phyloP scores from a whole-genome alignment of 148 eudicot genomes.

The Rhododendron ferrugineum region DNA sequence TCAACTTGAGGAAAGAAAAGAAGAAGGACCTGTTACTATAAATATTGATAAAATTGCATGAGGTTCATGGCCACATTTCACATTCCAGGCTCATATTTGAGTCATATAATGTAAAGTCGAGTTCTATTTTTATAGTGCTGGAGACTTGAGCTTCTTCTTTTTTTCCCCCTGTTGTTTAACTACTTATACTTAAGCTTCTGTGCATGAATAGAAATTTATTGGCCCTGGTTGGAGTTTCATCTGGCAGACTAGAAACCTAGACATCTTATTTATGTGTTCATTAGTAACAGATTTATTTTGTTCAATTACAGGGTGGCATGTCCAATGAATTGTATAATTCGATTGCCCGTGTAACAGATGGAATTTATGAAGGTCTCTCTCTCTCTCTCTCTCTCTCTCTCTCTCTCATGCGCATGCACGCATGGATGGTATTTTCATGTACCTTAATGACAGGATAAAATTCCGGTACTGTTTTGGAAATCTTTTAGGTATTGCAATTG shows the following conservation, averaged over 20 bases:
- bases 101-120: not conserved
- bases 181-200: not conserved
- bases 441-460: not conserved
- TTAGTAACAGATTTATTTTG: constrained; percentile 6
- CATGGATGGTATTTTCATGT: not conserved
- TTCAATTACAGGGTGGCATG: constrained; percentile 85
- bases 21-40: not conserved
- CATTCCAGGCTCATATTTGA: not conserved
- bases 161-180: not conserved
- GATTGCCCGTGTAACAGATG: constrained; percentile 94
- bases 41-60: not conserved
- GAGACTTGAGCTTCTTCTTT: not conserved
- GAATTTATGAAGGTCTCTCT: constrained; percentile 82
- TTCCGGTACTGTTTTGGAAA: not conserved
- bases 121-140: not conserved
- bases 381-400: not conserved
- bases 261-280: not conserved
- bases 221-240: not conserved
- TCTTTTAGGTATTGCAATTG: constrained; percentile 83
- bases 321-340: constrained; percentile 91
- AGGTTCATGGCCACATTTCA: not conserved
- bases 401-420: not conserved
- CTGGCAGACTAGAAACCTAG: not conserved
- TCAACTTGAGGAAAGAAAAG: not conserved
- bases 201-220: not conserved